Evolutionary conservation across 202 grass and related monocot genomes (phyloP), one percentile per base, ranked within the genome.

Genomic region (Thinopyrum obtusiflorum): DNA sequence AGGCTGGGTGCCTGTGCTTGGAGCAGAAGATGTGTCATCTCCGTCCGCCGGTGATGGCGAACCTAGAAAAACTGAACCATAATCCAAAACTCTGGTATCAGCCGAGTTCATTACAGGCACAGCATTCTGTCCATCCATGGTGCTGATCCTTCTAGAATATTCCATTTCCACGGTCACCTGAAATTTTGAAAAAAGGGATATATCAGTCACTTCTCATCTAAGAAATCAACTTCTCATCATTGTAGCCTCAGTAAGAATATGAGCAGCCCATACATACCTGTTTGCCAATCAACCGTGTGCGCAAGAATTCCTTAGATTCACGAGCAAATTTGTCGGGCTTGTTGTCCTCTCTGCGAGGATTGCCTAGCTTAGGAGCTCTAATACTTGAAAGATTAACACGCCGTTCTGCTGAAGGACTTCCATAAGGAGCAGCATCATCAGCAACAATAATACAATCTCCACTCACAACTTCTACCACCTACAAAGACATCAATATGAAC

Each of bases 401-500:
- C 5, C 93, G 90, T 85, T 99, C 93, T 26, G 97, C 93, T 36
- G 80, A 88, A 82, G 93, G 97, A 78, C 92, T 97, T 13, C 93
- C 97, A 39, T 83, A 90, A 73, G 97, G 85, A 79, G 87, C 88
- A 79, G 89, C 79, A 87, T 89, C 97, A 79, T 99, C 97, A 85
- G 92, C 93, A 80, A 97, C 90, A 81, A 99, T 88, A 84, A 99
- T 78, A 76, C 97, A 99, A 80, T 99, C 97, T 18, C 97, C 97
- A 80, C 97, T 99, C 26, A 97, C 97, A 76, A 99, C 92, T 80
- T 99, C 97, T 67, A 99, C 93, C 18, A 99, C 97, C 97, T 99
- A 88, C 44, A 31, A 87, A 86, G 21, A 93, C 18, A 92, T 83
- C 49, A 49, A 42, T 13, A 73, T n/a, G 11, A 71, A 88, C n/a